Evolutionary conservation across 176 grass and related monocot species (phyloP), one percentile per base, ranked within the genome.

Genomic region (Saccharum spontaneum): DNA sequence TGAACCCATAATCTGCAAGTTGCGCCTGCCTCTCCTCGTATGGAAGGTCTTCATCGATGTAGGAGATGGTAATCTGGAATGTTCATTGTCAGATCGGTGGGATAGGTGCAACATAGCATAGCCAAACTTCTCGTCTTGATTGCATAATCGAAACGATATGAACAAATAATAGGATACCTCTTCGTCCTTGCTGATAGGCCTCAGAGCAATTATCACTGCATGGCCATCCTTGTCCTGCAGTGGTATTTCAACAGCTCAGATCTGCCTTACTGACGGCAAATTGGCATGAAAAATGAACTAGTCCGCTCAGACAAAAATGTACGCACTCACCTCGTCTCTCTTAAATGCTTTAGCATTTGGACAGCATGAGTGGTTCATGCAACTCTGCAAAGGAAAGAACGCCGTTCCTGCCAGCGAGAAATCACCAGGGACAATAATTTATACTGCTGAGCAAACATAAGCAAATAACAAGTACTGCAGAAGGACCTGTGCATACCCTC

Each of bases 281-380:
- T 75, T 63, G 80, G 69, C 40, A 14, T 38, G 48, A 26, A 80
- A 85, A 79, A 83, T 69, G 69, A 69, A 57, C 2, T 22, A 18
- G 75, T 73, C 16, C 10, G 24, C 74, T 73, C 37, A 50, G n/a
- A 60, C 50, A 1, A 36, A 80, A 40, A 31, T 74, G 63, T 4
- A 62, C 24, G 7, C 8, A 36, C 30, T 54, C 69, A 96, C 90
- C 93, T 94, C 88, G 4, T 99, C 97, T 67, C 97, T 96, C 87
- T 96, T 99, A 86, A 94, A 96, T 84, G 93, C 97, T 94, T 91
- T 96, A 38, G 97, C 91, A 83, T 94, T 99, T 81, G 97, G 97
- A 83, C 91, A 90, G 62, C 93, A 99, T 10, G 93, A 99, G 71
- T 99, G 97, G 17, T 99, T 99, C 97, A 99, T 96, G 62, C 93